These are phyloP conservation scores for Knoxdaviesia proteae DNA, from an alignment of 2,329 filamentous ascomycete species.

Conservation along the genomic window DNA sequence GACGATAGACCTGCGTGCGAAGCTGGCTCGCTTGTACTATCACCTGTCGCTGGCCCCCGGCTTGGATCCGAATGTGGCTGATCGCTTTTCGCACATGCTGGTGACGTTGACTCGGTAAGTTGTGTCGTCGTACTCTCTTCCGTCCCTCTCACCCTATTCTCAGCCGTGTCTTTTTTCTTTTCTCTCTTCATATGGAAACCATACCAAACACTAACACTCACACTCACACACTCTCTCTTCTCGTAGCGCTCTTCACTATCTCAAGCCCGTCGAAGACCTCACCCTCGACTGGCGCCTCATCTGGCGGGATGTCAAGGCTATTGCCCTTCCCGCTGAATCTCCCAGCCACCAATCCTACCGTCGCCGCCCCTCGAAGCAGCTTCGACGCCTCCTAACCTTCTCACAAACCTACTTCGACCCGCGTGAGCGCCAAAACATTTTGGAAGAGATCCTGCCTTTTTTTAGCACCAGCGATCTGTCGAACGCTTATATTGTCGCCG, in stretches of 20 bases:
- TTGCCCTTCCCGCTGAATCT: constrained; percentile 71
- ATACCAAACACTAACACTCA: neutral
- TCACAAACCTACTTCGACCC: constrained; percentile 87
- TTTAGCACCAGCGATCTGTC: constrained; percentile 89
- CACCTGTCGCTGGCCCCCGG: constrained; percentile 81
- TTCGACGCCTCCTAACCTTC: constrained; percentile 80
- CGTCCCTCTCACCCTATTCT: too few species aligned
- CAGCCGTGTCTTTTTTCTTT: neutral
- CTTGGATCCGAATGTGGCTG: constrained; percentile 58
- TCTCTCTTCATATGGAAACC: constrained; percentile 4
- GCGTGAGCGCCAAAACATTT: constrained; percentile 58
- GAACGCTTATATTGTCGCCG: constrained; percentile 81
- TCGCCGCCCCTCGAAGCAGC: constrained; percentile 35
- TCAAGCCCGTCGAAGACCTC: constrained; percentile 79
- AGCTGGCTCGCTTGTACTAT: constrained; percentile 80
- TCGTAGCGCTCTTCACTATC: constrained; percentile 39
- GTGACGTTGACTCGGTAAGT: constrained; percentile 80
- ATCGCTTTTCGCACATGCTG: constrained; percentile 93
- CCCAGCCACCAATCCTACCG: constrained; percentile 39
- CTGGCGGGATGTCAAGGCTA: constrained; percentile 78
- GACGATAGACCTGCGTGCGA: constrained; percentile 61
- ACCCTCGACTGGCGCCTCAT: constrained; percentile 80
- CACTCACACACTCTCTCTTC: neutral
- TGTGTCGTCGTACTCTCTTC: constrained; percentile 2
- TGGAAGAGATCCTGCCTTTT: constrained; percentile 63